Evolutionary conservation across 768 basidiomycete genomes (phyloP), one percentile per base, ranked within the genome.

Genomic region (Pleurotus pulmonarius): DNA sequence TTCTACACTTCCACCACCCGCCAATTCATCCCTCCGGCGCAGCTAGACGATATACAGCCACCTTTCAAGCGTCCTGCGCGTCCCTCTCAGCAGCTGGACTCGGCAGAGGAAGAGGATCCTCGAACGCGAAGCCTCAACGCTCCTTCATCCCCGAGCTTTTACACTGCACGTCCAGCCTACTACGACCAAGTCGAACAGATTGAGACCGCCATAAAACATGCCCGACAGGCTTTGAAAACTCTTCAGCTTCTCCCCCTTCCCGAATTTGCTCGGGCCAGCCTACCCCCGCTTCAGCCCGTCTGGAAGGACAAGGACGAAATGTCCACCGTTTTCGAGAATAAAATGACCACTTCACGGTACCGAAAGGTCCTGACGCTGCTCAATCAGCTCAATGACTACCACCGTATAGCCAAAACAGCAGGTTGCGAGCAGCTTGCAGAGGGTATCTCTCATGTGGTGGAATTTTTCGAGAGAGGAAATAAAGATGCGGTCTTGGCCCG

Each of bases 231-330:
- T 2, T 81, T 96, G 20, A 82, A 82, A 48, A 67, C 74, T 15
- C 73, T 85, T 34, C 81, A 90, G 60, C 83, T 96, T 29, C 78
- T 88, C 20, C 94, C 94, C 15, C 82, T 95, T 44, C 93, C 94
- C 5, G 73, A 74, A 9, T 89, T 86, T 66, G 83, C 86, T 45
- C 78, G 78, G 60, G 77, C 74, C 48, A 75, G 79, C 37, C 70
- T 92, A 24, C 82, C 85, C 8, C 73, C 78, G 4, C 76, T 85
- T 2, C 78, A 77, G 7, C 76, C 83, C 15, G 79, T 85, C 11
- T 96, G 92, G 92, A 85, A 86, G 60, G 75, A 74, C 62, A 80
- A 83, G 59, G 67, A 69, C 5, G 85, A 85, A 61, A 80, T 94
- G 76, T 74, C 74, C 5, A 59, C 66, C 7, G 75, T 82, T 58